These are phyloP conservation scores for Trichothecium sympodiale DNA, from an alignment of 2,329 filamentous ascomycete species.

Conservation along the genomic window DNA sequence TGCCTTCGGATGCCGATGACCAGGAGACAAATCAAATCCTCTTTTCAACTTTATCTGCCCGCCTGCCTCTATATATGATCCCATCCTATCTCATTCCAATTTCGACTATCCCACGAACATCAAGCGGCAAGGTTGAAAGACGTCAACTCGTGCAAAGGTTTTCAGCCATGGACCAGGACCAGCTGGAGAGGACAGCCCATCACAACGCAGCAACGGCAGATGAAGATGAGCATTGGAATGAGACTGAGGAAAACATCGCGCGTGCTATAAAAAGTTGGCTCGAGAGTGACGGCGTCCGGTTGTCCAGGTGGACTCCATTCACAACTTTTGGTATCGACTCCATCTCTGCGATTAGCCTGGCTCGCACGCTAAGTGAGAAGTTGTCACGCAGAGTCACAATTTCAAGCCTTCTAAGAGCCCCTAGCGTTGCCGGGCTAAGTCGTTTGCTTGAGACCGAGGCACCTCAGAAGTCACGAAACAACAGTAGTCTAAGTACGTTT, in stretches of 20 bases:
- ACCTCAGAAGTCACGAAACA: no score
- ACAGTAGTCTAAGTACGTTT: conserved; percentile 12
- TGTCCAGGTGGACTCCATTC: conserved; percentile 60
- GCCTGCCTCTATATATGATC: conserved; percentile 67
- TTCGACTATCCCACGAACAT: conserved; percentile 55
- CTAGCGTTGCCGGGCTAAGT: conserved; percentile 53
- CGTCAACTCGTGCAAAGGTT: conserved; percentile 38
- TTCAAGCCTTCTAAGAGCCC: conserved; percentile 57
- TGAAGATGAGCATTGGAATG: conserved; percentile 33
- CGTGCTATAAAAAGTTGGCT: conserved; percentile 40
- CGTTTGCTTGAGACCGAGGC: conserved; percentile 10
- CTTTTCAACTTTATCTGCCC: conserved; percentile 40
- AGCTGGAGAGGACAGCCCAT: conserved; percentile 27
- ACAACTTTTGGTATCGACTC: conserved; percentile 75
- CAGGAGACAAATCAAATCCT: conserved; percentile 29
- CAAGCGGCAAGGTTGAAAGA: conserved; percentile 65
- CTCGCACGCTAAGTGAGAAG: conserved; percentile 39
- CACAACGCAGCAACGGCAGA: conserved; percentile 16
- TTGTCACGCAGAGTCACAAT: conserved; percentile 45
- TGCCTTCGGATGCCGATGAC: conserved; percentile 26
- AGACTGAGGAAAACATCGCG: conserved; percentile 45
- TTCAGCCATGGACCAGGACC: conserved; percentile 27
- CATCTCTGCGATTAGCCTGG: conserved; percentile 64
- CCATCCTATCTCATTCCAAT: conserved; percentile 65
- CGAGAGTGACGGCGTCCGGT: conserved; percentile 26